A percentile compares a stretch with the other conserved stretches of the same genome.
Evolutionary conservation across 1,284 basidiomycete genomes (phyloP).

Genomic region (Malassezia slooffiae): DNA sequence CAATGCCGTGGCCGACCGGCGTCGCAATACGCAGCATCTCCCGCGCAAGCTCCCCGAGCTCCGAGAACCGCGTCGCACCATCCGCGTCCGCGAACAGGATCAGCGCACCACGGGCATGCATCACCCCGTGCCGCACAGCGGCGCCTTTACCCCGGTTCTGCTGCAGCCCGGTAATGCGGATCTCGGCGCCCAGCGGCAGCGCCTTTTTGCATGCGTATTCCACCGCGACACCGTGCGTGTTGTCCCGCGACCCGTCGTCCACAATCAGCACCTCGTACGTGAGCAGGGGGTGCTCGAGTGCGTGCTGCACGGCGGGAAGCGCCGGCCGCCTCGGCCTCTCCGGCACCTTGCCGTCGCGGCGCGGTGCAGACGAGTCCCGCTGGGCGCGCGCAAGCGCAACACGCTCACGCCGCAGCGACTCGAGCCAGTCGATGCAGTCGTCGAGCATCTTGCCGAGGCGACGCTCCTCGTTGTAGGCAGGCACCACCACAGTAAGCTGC

Average conservation of each 20-base stretch:
- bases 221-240: constrained; percentile 59
- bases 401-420: constrained; percentile 41
- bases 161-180: constrained; percentile 66
- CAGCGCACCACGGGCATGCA: constrained; percentile 65
- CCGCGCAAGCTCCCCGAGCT: constrained; percentile 62
- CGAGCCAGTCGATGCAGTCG: constrained; percentile 54
- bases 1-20: constrained; percentile 54
- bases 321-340: background rate
- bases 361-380: background rate
- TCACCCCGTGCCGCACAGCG: constrained; percentile 64
- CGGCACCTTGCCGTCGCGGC: too few species aligned
- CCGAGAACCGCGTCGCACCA: constrained; percentile 73
- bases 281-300: constrained; percentile 14
- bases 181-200: constrained; percentile 49
- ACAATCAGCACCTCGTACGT: constrained; percentile 65
- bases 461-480: constrained; percentile 76
- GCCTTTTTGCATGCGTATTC: constrained; percentile 55
- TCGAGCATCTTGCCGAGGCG: constrained; percentile 71
- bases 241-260: constrained; percentile 76
- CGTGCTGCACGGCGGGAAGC: background rate
- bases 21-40: constrained; percentile 51
- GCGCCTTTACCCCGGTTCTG: constrained; percentile 82
- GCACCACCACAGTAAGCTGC: constrained; percentile 65
- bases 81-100: constrained; percentile 87
- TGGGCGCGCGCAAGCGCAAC: constrained; percentile 10